Conservation (phyloP, 768 basidiomycete species). For the Hemileccinum impolitum region DNA sequence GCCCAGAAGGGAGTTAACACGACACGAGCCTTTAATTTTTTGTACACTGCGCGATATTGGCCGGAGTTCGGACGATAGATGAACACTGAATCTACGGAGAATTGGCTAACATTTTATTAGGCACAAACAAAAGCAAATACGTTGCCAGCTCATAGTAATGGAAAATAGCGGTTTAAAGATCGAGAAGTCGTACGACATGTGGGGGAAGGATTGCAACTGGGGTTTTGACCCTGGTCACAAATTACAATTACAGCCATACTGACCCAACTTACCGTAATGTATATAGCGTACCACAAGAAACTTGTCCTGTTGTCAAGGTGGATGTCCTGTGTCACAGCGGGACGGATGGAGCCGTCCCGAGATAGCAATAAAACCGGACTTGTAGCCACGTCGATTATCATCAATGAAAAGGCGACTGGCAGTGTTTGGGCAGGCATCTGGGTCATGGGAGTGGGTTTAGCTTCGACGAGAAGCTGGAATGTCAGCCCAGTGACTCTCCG, state of each 20-base stretch:
- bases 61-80: constrained; percentile 4
- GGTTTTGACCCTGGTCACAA: background rate
- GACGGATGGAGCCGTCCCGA: constrained; percentile 1
- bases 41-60: background rate
- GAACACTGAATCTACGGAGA: background rate
- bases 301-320: background rate
- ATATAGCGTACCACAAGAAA: background rate
- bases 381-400: background rate
- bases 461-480: constrained; percentile 2
- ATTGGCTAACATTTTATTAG: background rate
- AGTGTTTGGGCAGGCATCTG: background rate
- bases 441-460: background rate
- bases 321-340: background rate
- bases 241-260: background rate
- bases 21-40: constrained; percentile 1
- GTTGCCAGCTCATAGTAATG: background rate
- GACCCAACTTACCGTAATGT: background rate
- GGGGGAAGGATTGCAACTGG: background rate
- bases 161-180: background rate
- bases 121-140: background rate
- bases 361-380: background rate
- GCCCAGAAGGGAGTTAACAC: constrained; percentile 5
- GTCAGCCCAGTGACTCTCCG: constrained; percentile 1
- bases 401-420: background rate
- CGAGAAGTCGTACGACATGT: background rate